Base-by-base conservation (phyloP, 176 grass and related monocot genomes). In the Ensete glaucum region DNA sequence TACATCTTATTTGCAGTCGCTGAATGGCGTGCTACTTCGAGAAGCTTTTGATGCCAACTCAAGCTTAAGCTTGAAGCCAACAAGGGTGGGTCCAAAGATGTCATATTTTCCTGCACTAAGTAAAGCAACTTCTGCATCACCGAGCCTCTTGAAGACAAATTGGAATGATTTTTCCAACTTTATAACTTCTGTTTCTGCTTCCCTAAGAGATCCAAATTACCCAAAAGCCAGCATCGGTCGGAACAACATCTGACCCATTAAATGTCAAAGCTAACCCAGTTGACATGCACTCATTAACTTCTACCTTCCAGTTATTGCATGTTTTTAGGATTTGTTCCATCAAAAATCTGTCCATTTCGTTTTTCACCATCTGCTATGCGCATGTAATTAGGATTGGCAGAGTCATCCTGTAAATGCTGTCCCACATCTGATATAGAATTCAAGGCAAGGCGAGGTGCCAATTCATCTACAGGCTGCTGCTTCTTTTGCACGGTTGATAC, bases 81-180 rank as follows among this genome's bases (percentile, higher is more conserved):
- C 19, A 54, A 73, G 71, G 50, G 71, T 25, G 52, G 9, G 22
- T 6, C 50, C 71, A 26, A 73, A 73, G 9, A 73, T 26, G 12
- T 22, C 56, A 54, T 26, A 15, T 73, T 73, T 56, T 25, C 71
- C 71, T 25, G 50, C 53, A 73, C 21, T 56, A 22, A 52, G 11
- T 54, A 73, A 73, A 54, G 71, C 71, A 24, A 54, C 22, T 14
- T 73, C 71, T 15, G 71, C 71, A 54, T 73, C 71, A 54, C 52
- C 15, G 14, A 50, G 71, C 71, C 52, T 73, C 71, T 73, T 54
- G 52, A 73, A 73, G 24, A 73, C 71, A 54, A 73, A 51, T 54
- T 25, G 25, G 23, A 51, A 73, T 15, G 7, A 15, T 54, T 73
- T 43, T 15, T 73, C 53, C 10, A 21, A 54, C 15, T 25, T 53